phyloP scores from a whole-genome alignment of 345 rosid genomes.

The Eucalyptus regnans region DNA sequence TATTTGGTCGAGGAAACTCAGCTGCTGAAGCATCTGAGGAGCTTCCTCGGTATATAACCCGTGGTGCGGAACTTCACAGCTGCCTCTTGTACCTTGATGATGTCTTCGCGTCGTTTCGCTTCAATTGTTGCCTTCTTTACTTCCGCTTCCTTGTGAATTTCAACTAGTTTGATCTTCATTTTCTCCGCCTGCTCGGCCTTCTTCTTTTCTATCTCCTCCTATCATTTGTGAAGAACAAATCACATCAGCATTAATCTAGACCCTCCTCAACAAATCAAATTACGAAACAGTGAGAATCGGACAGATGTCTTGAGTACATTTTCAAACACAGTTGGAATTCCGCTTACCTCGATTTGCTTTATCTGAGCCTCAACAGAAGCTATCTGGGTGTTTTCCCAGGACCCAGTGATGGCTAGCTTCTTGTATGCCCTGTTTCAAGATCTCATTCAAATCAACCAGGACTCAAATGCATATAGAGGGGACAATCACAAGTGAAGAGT shows the following conservation, averaged over 20 bases:
- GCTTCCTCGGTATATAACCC: constrained; percentile 23
- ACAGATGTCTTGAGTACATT: neutral
- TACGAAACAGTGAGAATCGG: neutral
- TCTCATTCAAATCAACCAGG: neutral
- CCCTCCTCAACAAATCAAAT: neutral
- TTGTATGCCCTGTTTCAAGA: constrained; percentile 39
- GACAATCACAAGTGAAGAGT: neutral
- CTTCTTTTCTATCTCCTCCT: constrained; percentile 52
- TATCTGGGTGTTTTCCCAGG: constrained; percentile 58
- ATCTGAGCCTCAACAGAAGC: constrained; percentile 34
- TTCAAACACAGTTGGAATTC: neutral
- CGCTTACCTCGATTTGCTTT: constrained; percentile 36
- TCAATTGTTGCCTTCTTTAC: constrained; percentile 40
- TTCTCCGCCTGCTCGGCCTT: constrained; percentile 38
- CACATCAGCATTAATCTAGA: neutral
- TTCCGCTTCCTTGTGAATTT: constrained; percentile 44
- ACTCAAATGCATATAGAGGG: neutral
- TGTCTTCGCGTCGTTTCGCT: constrained; percentile 22
- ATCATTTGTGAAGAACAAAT: neutral
- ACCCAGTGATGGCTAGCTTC: constrained; percentile 29
- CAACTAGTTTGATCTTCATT: constrained; percentile 34
- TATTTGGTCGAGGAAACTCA: neutral
- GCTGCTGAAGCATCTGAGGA: constrained; percentile 18
- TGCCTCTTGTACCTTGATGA: constrained; percentile 30
- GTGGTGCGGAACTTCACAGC: constrained; percentile 34